Base-by-base conservation (phyloP, 2,329 filamentous ascomycete genomes). In the Aspergillus spinulosporus region DNA sequence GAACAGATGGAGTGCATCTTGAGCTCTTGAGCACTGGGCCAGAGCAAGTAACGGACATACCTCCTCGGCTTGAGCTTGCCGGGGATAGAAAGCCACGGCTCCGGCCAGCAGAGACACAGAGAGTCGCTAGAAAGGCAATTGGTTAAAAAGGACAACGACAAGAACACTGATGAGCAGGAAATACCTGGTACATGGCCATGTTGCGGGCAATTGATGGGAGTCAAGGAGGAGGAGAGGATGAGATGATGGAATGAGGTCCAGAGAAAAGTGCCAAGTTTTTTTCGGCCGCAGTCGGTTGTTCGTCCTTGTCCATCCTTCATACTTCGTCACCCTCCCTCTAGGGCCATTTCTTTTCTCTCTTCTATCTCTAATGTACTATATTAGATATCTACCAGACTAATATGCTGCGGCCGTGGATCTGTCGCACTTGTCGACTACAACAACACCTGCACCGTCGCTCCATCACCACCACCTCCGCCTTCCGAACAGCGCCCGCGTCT, bases 51-150 rank as follows among this genome's bases (percentile, higher is more conserved):
- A 52, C 21, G 15, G 11, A 59, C 69, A 58, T 72, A 74, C 74
- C 55, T 71, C 71, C 66, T 79, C 76, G 54, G 76, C 76, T 59
- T 70, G 75, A 31, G 69, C 74, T 55, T 70, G 76, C 54, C 71
- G 71, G 53, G 74, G 75, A 63, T 74, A 72, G 61, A 73, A 57
- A 59, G 69, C 69, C 51, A 75, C 66, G 59, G 71, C 70, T 63
- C 73, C 73, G 61, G 71, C 73, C 59, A 76, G 64, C 61, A 76
- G 69, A 56, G 72, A 69, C 62, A 68, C 70, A 63, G 73, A 72
- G 63, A 75, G 49, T 49, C 50, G 49, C 55, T 67, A 67, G 67
- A 69, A 66, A 71, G 70, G 74, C 54, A 52, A 64, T 56, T 48
- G 54, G 64, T 74, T 59, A 74, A 67, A 55, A 60, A 50, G 15